Percentiles rank a stretch among this genome's conserved stretches.
Conservation (phyloP, 768 basidiomycete genomes). For the Leccinellum albellum region DNA sequence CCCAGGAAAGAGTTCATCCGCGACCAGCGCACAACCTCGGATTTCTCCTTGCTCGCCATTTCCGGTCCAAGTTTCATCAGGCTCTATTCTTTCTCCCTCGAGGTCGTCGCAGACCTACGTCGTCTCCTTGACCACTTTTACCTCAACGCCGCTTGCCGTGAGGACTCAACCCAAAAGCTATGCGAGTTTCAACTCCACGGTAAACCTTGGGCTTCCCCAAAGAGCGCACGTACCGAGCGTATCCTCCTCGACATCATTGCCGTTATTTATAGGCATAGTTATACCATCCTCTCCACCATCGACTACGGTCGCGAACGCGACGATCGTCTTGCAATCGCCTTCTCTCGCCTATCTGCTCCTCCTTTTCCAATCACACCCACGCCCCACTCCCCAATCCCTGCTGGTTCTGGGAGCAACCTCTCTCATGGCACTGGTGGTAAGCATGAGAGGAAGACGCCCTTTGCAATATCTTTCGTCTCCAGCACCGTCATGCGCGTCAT, state of each 20-base stretch:
- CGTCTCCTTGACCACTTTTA: constrained; percentile 49
- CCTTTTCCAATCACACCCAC: constrained; percentile 37
- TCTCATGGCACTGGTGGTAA: constrained; percentile 35
- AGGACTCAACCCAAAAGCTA: constrained; percentile 55
- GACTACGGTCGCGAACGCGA: constrained; percentile 78
- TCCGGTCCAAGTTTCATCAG: constrained; percentile 60
- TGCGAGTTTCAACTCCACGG: constrained; percentile 64
- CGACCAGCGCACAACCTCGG: constrained; percentile 49
- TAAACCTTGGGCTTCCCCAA: constrained; percentile 72
- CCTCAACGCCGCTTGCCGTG: constrained; percentile 44
- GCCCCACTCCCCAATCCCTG: constrained; percentile 37
- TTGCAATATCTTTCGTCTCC: constrained; percentile 72
- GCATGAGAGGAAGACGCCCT: constrained; percentile 43
- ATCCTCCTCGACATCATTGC: constrained; percentile 65
- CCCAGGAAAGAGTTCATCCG: constrained; percentile 73
- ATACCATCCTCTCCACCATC: constrained; percentile 60
- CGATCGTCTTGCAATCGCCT: constrained; percentile 67
- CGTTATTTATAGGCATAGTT: constrained; percentile 60
- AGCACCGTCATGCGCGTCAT: constrained; percentile 68
- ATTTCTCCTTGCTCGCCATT: constrained; percentile 69
- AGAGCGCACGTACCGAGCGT: constrained; percentile 61
- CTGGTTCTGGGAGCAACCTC: constrained; percentile 35
- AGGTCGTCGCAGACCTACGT: constrained; percentile 51
- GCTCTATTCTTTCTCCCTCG: constrained; percentile 63
- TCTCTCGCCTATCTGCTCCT: constrained; percentile 47